Percentiles rank a stretch among this genome's conserved stretches.
Evolutionary conservation across 2,329 filamentous ascomycete genomes (phyloP).

Genomic region (Cladosporium sp.): DNA sequence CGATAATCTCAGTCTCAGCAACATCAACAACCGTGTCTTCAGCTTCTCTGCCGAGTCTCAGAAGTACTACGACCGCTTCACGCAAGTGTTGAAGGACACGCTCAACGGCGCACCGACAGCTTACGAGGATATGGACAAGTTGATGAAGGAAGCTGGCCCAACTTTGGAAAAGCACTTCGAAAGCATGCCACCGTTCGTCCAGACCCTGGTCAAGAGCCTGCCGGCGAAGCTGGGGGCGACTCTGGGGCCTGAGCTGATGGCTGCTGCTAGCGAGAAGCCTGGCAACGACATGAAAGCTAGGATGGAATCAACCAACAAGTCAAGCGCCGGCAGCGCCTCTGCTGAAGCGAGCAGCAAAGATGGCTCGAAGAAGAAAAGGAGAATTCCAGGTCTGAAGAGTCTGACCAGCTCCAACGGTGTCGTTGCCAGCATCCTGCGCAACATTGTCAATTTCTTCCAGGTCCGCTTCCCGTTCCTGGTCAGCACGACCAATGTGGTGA

Average conservation of each 20-base stretch:
- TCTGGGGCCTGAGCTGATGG: constrained; percentile 76
- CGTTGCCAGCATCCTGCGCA: constrained; percentile 75
- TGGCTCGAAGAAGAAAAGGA: constrained; percentile 57
- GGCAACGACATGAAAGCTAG: constrained; percentile 39
- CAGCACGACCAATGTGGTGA: constrained; percentile 78
- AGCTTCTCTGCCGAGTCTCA: constrained; percentile 79
- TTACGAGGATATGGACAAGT: constrained; percentile 77
- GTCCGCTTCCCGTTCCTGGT: constrained; percentile 85
- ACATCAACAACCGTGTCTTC: constrained; percentile 81
- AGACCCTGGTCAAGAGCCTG: constrained; percentile 80
- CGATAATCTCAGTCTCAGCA: constrained; percentile 76
- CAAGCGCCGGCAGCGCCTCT: constrained; percentile 10
- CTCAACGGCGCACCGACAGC: constrained; percentile 90
- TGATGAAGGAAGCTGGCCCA: constrained; percentile 60
- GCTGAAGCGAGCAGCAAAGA: constrained; percentile 23
- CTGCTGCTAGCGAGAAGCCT: constrained; percentile 68
- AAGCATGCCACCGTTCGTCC: constrained; percentile 69
- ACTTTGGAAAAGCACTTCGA: constrained; percentile 61
- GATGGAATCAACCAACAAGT: constrained; percentile 32
- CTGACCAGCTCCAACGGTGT: constrained; percentile 84
- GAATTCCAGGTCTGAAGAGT: constrained; percentile 69
- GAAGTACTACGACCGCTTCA: constrained; percentile 78
- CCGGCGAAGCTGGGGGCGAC: constrained; percentile 74
- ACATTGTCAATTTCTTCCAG: constrained; percentile 86
- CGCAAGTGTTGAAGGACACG: constrained; percentile 84